Evolutionary conservation across 441 rosid species (phyloP).

Genomic region (Jatropha multifida): DNA sequence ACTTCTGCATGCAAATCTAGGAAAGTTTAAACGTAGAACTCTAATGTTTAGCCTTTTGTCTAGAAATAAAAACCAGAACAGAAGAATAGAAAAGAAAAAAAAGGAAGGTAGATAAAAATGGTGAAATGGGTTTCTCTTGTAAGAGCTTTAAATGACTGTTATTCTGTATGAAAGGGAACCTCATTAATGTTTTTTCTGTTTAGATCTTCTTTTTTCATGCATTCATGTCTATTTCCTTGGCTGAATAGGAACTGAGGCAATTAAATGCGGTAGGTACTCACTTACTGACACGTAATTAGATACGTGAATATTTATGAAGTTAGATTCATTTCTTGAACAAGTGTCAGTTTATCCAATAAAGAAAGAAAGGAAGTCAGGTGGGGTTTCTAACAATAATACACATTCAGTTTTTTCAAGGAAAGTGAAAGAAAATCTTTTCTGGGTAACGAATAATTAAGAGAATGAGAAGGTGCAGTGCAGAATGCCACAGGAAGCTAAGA

Average conservation of each 20-base stretch:
- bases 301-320: background rate
- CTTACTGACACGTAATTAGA: background rate
- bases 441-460: too few species aligned
- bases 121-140: background rate
- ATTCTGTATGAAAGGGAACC: background rate
- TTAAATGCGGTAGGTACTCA: background rate
- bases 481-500: too few species aligned
- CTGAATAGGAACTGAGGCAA: background rate
- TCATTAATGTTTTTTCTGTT: background rate
- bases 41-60: too few species aligned
- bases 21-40: slow-evolving; percentile 25
- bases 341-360: background rate
- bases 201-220: background rate
- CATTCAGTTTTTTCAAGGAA: too few species aligned
- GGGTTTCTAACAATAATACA: background rate
- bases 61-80: background rate
- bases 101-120: background rate
- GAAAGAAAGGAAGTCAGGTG: background rate
- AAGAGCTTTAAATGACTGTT: background rate
- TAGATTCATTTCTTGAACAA: background rate
- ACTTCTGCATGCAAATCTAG: slow-evolving; percentile 46
- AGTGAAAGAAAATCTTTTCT: too few species aligned
- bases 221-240: background rate
- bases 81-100: background rate
- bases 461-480: too few species aligned